Evolutionary conservation across 768 basidiomycete genomes (phyloP), one percentile per base, ranked within the genome.

Genomic region (Termitomyces sp.): DNA sequence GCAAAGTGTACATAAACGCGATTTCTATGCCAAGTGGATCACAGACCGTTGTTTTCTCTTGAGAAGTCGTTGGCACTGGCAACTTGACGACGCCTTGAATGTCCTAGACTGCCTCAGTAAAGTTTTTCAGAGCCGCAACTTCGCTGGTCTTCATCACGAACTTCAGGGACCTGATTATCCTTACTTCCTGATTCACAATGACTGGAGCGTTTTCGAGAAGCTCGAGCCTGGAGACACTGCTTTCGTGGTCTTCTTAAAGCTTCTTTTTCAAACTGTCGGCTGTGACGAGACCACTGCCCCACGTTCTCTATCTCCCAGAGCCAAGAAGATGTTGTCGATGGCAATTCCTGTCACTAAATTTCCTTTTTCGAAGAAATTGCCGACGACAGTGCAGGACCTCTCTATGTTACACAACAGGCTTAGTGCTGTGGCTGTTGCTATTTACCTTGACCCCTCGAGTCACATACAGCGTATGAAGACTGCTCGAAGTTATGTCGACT

Each of bases 341-440:
- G 80, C 86, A 6, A 80, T 87, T 18, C 92, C 94, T 0, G 80
- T 93, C 31, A 83, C 86, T 27, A 76, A 86, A 3, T 79, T 93
- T 7, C 78, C 84, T 1, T 90, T 89, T 73, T 81, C 80, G 3
- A 81, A 83, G 44, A 69, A 70, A 1, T 73, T 68, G 3, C 82
- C 81, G 5, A 85, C 87, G 0, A 73, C 77, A 0, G 61, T 69
- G 3, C 75, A 79, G 36, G 83, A 89, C 39, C 76, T 90, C 2
- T 88, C 91, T 0, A 86, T 86, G 80, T 76, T 96, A 36, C 84
- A 88, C 71, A 97, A 97, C 70, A 85, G 94, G 9, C 85, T 91
- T 65, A 84, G 82, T 51, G 86, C 89, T 12, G 76, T 89, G 62
- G 83, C 88, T 6, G 76, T 91, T 30, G 86, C 85, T 4, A 78